These are phyloP conservation scores for Andrographis paniculata DNA, from an alignment of 305 asterid genomes.

Conservation along the genomic window DNA sequence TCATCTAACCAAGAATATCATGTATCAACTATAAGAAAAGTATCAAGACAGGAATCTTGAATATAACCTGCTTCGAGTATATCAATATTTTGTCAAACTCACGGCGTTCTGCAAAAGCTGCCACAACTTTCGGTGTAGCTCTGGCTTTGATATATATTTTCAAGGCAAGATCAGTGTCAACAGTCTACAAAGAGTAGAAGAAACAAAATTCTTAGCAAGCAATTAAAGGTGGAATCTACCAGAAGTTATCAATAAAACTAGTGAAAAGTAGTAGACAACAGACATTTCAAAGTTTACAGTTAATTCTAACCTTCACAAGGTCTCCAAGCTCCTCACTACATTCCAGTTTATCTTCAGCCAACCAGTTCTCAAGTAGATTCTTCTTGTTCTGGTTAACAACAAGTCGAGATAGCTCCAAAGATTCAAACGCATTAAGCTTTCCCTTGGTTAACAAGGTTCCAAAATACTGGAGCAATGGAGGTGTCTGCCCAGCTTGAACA, in stretches of 20 bases:
- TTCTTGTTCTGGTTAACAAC: constrained; percentile 98
- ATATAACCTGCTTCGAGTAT: constrained; percentile 92
- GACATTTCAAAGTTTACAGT: constrained; percentile 9
- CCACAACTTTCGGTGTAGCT: constrained; percentile 98
- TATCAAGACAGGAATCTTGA: constrained; percentile 2
- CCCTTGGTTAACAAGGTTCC: constrained; percentile 93
- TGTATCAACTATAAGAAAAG: constrained; percentile 9
- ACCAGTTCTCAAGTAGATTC: constrained; percentile 95
- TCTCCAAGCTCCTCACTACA: constrained; percentile 99
- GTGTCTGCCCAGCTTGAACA: constrained; percentile 99
- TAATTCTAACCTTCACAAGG: constrained; percentile 77
- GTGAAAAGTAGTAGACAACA: not conserved
- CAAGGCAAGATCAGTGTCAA: constrained; percentile 96
- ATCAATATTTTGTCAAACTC: constrained; percentile 97
- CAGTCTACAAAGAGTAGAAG: constrained; percentile 51
- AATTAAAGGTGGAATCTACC: constrained; percentile 14
- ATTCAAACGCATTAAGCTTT: constrained; percentile 94
- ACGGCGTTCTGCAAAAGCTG: constrained; percentile 99
- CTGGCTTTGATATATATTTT: constrained; percentile 97
- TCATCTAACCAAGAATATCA: constrained; percentile 9
- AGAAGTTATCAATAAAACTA: not conserved
- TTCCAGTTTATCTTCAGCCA: constrained; percentile 96
- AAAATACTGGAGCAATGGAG: constrained; percentile 95
- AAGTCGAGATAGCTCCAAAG: constrained; percentile 92
- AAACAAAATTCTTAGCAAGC: constrained; percentile 10